Evolutionary conservation across 202 grass and related monocot genomes (phyloP).

Genomic region (Thinopyrum obtusiflorum): DNA sequence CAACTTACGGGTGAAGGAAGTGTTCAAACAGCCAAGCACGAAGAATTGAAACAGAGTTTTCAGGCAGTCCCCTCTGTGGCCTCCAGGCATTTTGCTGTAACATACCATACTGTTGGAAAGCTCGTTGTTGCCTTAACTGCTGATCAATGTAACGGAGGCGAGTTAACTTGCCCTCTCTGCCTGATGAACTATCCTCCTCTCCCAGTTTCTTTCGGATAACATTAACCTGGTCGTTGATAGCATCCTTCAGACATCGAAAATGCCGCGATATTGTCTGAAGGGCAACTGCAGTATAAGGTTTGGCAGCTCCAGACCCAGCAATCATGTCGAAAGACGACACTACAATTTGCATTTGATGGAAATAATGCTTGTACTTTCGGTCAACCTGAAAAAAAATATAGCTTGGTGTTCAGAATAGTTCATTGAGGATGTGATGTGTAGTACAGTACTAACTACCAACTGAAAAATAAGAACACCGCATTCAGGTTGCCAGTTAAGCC

Average conservation of each 20-base stretch:
- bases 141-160: slow-evolving; percentile 95
- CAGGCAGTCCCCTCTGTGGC: slow-evolving; percentile 91
- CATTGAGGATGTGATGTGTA: neutral
- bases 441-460: neutral
- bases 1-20: slow-evolving; percentile 93
- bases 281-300: slow-evolving; percentile 86
- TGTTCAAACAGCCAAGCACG: slow-evolving; percentile 99
- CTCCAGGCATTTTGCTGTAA: slow-evolving; percentile 96
- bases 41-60: slow-evolving; percentile 93
- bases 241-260: slow-evolving; percentile 93
- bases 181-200: slow-evolving; percentile 58
- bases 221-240: slow-evolving; percentile 78
- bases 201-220: slow-evolving; percentile 77
- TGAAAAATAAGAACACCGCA: slow-evolving; percentile 4
- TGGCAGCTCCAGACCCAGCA: slow-evolving; percentile 75
- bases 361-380: slow-evolving; percentile 89
- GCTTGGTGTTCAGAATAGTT: neutral
- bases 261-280: slow-evolving; percentile 94
- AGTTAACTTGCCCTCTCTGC: slow-evolving; percentile 71
- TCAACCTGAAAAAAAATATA: slow-evolving; percentile 66
- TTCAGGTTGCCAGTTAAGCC: neutral
- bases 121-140: slow-evolving; percentile 80
- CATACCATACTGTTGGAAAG: slow-evolving; percentile 95
- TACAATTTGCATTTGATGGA: slow-evolving; percentile 96
- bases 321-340: slow-evolving; percentile 83